Evolutionary conservation across 768 basidiomycete genomes (phyloP), one percentile per base, ranked within the genome.

Genomic region (Auricularia auricula-judae): DNA sequence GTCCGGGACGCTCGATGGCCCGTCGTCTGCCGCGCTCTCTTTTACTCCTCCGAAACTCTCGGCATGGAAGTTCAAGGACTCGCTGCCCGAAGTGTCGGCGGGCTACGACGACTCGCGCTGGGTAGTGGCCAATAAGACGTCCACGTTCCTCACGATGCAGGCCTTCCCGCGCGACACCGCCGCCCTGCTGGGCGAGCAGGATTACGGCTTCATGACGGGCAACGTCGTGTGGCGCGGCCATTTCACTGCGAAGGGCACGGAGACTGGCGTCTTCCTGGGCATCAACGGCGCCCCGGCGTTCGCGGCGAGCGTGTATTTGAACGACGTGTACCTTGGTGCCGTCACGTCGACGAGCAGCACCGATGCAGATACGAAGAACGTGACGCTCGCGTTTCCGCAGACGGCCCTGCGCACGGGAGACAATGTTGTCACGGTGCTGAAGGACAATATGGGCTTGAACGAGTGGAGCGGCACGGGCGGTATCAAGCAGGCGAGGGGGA

Each of bases 271-370:
- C 33, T 88, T 89, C 66, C 75, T 93, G 12, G 87, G 86, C 1
- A 87, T 93, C 70, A 91, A 91, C 66, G 91, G 91, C 5, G 89
- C 90, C 12, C 80, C 83, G 80, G 88, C 86, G 3, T 93, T 93
- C 68, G 89, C 91, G 34, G 89, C 89, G 2, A 89, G 86, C 62
- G 85, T 91, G 18, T 92, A 88, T 86, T 75, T 89, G 34, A 93
- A 93, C 67, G 73, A 85, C 66, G 77, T 81, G 3, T 91, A 91
- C 77, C 72, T 93, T 54, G 56, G 56, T 7, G 12, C 23, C 7
- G 29, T 34, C 12, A 29, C 23, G 1, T 59, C 56, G 56, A 12
- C 23, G 16, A 59, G 14, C 29, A 59, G 56, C 34, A 33, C 56
- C 29, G 56, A 59, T 29, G 14, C 56, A 29, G 82, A 83, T 69